Evolutionary conservation across 2,329 filamentous ascomycete genomes (phyloP), one percentile per base, ranked within the genome.

Genomic region (Ophiostoma piceae): DNA sequence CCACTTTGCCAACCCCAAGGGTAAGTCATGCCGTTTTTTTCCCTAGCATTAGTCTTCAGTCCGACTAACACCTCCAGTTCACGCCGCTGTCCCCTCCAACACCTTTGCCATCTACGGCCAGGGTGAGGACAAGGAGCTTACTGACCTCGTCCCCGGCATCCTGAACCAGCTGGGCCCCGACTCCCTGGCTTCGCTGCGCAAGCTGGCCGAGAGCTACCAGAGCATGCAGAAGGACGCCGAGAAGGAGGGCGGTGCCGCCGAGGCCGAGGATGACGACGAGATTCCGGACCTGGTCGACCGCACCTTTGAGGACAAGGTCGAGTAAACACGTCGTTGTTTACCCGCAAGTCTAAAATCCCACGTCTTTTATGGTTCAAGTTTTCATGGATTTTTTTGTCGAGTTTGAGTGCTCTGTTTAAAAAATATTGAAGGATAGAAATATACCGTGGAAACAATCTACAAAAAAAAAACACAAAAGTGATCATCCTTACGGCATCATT

Each of bases 101-200:
- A 99, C 95, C 82, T 99, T 98, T 82, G 95, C 95, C 84, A 96
- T 99, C 86, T 99, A 98, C 87, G 95, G 95, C 77, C 90, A 92
- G 82, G 95, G 94, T 75, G 95, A 99, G 85, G 95, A 99, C 85
- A 99, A 99, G 89, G 95, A 99, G 86, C 92, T 99, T 76, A 99
- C 95, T 73, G 95, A 99, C 86, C 93, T 99, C 77, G 95, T 99
- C 75, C 95, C 95, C 78, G 95, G 95, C 75, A 99, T 99, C 84
- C 92, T 99, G 74, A 99, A 98, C 90, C 95, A 99, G 87, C 92
- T 99, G 74, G 95, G 95, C 78, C 95, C 95, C 78, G 95, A 99
- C 86, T 97, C 92, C 74, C 91, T 99, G 72, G 95, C 95, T 72
- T 97, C 93, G 74, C 92, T 99, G 79, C 92, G 95, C 82, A 98